A percentile compares a stretch with the other conserved stretches of the same genome.
These are phyloP conservation scores for Baudoinia panamericana DNA, from an alignment of 495 filamentous ascomycete genomes.

Conservation along the genomic window DNA sequence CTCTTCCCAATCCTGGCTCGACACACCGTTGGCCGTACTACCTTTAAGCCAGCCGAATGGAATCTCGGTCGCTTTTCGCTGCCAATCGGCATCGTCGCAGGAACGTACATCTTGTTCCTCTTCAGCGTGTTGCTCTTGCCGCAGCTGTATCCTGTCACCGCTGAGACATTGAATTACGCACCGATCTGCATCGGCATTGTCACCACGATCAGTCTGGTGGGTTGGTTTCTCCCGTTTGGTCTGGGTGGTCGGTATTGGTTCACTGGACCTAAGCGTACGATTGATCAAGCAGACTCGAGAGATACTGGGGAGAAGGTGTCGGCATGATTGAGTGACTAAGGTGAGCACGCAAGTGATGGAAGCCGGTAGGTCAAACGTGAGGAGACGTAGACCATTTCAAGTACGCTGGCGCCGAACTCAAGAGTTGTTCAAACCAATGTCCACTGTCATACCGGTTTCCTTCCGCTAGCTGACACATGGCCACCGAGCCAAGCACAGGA, in stretches of 20 bases:
- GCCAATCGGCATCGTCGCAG: conserved; percentile 3
- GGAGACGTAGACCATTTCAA: too few relatives aligned
- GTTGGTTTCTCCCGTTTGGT: conserved; percentile 7
- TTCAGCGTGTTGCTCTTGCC: conserved; percentile 8
- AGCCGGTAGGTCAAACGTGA: too few relatives aligned
- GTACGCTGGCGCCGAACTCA: too few relatives aligned
- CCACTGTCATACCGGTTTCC: too few relatives aligned
- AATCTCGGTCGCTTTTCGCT: conserved; percentile 22
- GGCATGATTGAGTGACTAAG: too few relatives aligned
- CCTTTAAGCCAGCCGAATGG: conserved; percentile 26
- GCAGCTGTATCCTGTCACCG: conserved; percentile 10
- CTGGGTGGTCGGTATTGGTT: conserved; percentile 9
- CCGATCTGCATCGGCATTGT: conserved; percentile 9
- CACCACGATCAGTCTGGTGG: conserved; percentile 2
- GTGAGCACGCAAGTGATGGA: too few relatives aligned
- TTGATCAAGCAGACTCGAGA: neutral
- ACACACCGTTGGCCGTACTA: conserved; percentile 25
- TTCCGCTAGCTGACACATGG: too few relatives aligned
- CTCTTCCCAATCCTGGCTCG: conserved; percentile 27
- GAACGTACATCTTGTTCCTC: conserved; percentile 5
- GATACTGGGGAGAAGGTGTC: neutral
- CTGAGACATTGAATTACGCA: conserved; percentile 9
- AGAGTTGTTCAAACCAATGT: too few relatives aligned
- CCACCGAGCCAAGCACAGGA: too few relatives aligned
- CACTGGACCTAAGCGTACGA: conserved; percentile 7